Evolutionary conservation across 345 rosid species (phyloP).

Genomic region (Erodium maritimum): DNA sequence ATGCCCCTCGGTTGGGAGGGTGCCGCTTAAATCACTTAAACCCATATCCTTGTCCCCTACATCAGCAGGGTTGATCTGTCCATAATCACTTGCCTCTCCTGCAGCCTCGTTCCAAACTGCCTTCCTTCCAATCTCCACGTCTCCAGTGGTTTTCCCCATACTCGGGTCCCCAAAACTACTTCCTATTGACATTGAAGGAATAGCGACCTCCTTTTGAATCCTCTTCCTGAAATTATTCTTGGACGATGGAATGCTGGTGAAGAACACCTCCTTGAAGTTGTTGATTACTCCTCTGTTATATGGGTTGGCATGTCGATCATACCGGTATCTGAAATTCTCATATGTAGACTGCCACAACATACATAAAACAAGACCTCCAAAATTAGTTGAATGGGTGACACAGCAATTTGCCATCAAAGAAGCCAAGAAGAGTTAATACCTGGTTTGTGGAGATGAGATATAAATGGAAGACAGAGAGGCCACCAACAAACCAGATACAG

Average conservation of each 20-base stretch:
- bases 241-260: constrained; percentile 54
- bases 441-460: constrained; percentile 88
- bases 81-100: constrained; percentile 13
- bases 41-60: constrained; percentile 25
- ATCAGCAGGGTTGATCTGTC: constrained; percentile 18
- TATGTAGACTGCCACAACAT: constrained; percentile 70
- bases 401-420: not conserved
- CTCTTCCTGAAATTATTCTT: constrained; percentile 69
- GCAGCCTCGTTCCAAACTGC: constrained; percentile 42
- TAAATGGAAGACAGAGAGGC: constrained; percentile 66
- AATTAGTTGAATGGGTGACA: too few species aligned
- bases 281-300: constrained; percentile 54
- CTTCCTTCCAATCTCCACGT: constrained; percentile 66
- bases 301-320: constrained; percentile 55
- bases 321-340: constrained; percentile 75
- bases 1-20: constrained; percentile 54
- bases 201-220: constrained; percentile 35
- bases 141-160: constrained; percentile 35
- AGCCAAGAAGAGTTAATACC: constrained; percentile 22
- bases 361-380: constrained; percentile 2
- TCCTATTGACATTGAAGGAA: constrained; percentile 38
- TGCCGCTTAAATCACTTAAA: constrained; percentile 44
- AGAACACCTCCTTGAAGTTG: constrained; percentile 66
- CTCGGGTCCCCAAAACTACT: constrained; percentile 26
- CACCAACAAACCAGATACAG: constrained; percentile 90